These are phyloP conservation scores for Persicaria maculosa DNA, from an alignment of 148 eudicot species.

Conservation along the genomic window DNA sequence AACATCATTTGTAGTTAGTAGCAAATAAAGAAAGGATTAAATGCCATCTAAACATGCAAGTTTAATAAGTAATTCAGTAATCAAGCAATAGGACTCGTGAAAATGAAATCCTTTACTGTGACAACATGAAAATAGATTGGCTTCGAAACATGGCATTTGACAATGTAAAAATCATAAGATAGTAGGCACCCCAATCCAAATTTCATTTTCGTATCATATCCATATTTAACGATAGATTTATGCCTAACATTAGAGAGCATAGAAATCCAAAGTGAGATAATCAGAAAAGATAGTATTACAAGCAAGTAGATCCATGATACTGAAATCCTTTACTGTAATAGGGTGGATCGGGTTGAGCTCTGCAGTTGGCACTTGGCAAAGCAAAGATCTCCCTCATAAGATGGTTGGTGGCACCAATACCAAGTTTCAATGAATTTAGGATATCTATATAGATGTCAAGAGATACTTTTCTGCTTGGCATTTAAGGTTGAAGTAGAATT, in stretches of 20 bases:
- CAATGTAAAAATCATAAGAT: conserved; percentile 47
- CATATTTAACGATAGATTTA: not conserved
- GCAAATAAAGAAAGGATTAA: not conserved
- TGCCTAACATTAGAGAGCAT: not conserved
- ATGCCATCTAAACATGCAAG: not conserved
- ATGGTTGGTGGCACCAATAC: conserved; percentile 33
- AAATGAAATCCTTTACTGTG: conserved; percentile 27
- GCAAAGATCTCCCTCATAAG: conserved; percentile 56
- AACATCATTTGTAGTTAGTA: not conserved
- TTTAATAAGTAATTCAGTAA: not conserved
- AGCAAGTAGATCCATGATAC: conserved; percentile 31
- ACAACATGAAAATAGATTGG: conserved; percentile 27
- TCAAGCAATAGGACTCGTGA: conserved; percentile 45
- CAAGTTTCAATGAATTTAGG: conserved; percentile 44
- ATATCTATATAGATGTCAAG: conserved; percentile 40
- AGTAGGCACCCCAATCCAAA: not conserved
- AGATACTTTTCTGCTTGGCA: not conserved
- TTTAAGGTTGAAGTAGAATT: not conserved
- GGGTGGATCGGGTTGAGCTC: conserved; percentile 25
- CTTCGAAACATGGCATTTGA: conserved; percentile 20
- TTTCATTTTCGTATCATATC: not conserved
- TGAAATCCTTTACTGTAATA: conserved; percentile 32
- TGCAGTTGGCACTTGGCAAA: conserved; percentile 23
- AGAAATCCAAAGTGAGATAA: not conserved
- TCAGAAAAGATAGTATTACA: conserved; percentile 24